A percentile compares a stretch with the other conserved stretches of the same genome.
phyloP scores from a whole-genome alignment of 257 asterid genomes.

The Gentiana straminea region DNA sequence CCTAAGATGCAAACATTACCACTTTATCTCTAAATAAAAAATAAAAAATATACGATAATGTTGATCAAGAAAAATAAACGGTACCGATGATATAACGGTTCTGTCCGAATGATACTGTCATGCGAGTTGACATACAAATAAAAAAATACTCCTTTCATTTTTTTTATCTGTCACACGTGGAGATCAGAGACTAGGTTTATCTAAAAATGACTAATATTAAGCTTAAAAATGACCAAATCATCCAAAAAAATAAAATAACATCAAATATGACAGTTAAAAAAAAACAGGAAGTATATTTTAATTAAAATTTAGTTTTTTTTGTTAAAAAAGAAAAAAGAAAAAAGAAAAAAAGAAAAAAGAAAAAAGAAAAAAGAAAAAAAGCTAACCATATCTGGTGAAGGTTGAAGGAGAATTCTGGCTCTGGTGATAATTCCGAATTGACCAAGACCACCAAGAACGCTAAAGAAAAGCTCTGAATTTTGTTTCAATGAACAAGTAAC shows the following conservation, averaged over 20 bases:
- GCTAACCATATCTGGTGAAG: constrained; percentile 75
- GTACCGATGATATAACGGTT: no score
- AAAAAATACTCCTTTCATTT: not conserved
- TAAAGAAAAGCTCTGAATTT: constrained; percentile 54
- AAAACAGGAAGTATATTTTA: no score
- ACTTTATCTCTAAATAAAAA: not conserved
- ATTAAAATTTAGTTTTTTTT: no score
- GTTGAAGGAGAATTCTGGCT: constrained; percentile 68
- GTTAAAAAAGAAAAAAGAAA: not conserved
- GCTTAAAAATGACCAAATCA: no score
- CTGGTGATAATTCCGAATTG: constrained; percentile 88
- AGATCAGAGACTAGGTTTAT: no score
- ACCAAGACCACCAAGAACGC: constrained; percentile 90
- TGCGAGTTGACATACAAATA: not conserved
- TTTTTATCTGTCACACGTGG: no score
- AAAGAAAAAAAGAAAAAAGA: accelerated
- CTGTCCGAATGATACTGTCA: no score
- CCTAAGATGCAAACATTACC: constrained; percentile 26
- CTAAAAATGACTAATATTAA: no score
- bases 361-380: not conserved
- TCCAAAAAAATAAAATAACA: no score
- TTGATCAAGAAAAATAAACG: no score
- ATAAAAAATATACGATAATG: no score
- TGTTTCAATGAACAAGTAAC: constrained; percentile 38
- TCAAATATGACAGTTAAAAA: no score